Conservation (phyloP, 352 stramenopile genomes). For the Globisporangium megalacanthum region DNA sequence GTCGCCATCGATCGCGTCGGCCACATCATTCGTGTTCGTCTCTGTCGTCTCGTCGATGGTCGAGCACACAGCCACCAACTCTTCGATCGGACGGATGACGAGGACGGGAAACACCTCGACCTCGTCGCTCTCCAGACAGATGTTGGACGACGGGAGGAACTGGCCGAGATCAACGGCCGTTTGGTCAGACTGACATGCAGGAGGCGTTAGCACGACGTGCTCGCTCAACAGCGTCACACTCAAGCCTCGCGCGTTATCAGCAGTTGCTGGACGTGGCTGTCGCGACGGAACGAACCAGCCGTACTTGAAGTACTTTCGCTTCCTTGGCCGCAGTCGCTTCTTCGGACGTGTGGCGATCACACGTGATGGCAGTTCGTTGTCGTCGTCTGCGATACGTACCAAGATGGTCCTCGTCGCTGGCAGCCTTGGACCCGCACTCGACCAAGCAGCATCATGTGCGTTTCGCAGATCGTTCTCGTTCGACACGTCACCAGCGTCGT, state of each 20-base stretch:
- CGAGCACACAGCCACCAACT: conserved; percentile 6
- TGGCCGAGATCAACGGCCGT: conserved; percentile 21
- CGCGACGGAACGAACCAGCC: conserved; percentile 16
- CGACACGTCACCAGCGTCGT: neutral
- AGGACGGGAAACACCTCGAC: conserved; percentile 65
- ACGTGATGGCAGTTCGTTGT: conserved; percentile 28
- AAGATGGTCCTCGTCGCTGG: conserved; percentile 17
- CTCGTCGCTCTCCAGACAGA: conserved; percentile 47
- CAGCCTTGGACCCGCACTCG: neutral
- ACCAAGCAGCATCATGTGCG: neutral
- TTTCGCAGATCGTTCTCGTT: neutral
- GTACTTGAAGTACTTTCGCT: conserved; percentile 17
- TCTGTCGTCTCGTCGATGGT: neutral
- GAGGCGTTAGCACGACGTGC: conserved; percentile 30
- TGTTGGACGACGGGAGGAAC: conserved; percentile 44
- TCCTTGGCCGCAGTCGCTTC: conserved; percentile 18
- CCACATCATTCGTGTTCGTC: neutral
- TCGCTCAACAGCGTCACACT: conserved; percentile 32
- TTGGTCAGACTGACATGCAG: conserved; percentile 19
- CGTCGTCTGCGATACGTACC: conserved; percentile 27
- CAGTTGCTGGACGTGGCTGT: neutral
- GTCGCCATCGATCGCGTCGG: neutral
- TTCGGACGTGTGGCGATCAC: conserved; percentile 23
- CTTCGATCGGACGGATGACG: conserved; percentile 37
- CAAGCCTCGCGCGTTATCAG: conserved; percentile 18